phyloP scores from a whole-genome alignment of 2,329 filamentous ascomycete genomes.

The Capronia coronata region DNA sequence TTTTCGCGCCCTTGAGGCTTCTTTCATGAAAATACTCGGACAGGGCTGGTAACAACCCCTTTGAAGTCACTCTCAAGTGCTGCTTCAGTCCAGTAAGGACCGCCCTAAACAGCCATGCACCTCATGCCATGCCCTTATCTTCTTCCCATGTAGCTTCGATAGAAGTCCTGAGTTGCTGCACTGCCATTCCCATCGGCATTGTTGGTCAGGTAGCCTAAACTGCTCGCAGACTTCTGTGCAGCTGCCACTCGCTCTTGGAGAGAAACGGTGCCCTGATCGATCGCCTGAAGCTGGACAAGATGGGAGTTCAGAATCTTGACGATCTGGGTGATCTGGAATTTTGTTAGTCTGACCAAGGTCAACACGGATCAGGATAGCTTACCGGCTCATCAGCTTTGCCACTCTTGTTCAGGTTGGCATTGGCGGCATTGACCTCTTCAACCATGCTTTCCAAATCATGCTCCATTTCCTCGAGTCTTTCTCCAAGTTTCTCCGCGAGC shows the following conservation, averaged over 20 bases:
- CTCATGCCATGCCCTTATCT: conserved; percentile 40
- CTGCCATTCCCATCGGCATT: conserved; percentile 51
- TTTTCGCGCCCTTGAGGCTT: background rate
- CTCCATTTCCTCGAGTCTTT: conserved; percentile 87
- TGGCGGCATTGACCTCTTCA: conserved; percentile 92
- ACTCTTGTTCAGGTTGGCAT: conserved; percentile 80
- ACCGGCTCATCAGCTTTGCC: conserved; percentile 82
- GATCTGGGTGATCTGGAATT: conserved; percentile 74
- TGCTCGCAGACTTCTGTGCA: conserved; percentile 64
- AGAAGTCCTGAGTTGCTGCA: conserved; percentile 78
- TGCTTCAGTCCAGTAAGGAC: background rate
- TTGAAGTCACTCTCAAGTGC: background rate
- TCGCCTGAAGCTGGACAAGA: conserved; percentile 84
- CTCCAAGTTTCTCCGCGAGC: conserved; percentile 84
- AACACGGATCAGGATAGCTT: conserved; percentile 37
- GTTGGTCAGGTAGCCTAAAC: conserved; percentile 34
- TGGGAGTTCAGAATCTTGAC: conserved; percentile 92
- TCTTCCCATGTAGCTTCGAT: conserved; percentile 75
- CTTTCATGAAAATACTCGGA: too few relatives aligned
- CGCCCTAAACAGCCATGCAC: background rate
- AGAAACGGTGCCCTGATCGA: conserved; percentile 75
- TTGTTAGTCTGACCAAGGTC: conserved; percentile 10
- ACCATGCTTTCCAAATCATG: conserved; percentile 93
- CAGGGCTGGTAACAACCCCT: too few relatives aligned
- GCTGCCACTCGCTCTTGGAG: conserved; percentile 75